Evolutionary conservation across 257 asterid genomes (phyloP), one percentile per base, ranked within the genome.

Genomic region (Capsicum rhomboideum): DNA sequence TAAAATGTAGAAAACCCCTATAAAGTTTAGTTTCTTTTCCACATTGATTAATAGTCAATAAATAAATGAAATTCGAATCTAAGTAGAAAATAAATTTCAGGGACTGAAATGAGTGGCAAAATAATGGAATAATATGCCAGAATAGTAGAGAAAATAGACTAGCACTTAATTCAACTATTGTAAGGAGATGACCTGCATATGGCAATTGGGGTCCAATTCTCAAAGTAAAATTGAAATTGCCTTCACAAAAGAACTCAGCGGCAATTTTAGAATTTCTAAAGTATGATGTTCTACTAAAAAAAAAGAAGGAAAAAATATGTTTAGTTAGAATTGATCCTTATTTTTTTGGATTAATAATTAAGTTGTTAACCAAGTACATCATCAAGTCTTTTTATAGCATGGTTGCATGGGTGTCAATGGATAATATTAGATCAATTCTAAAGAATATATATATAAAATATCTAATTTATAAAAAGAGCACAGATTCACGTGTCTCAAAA

Each of bases 101-200:
- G 91, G 91, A 91, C 87, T 81, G 94, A 87, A 87, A 89, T 89
- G 92, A 89, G 91, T 90, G 91, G 94, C 78, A 85, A 86, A n/a
- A n/a, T n/a, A n/a, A n/a, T n/a, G n/a, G n/a, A 54, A 89, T 1
- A 68, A 68, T 68, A 68, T 92, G 97, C 91, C 94, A 95, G 93
- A 86, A 89, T 82, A 72, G 85, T 68, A 87, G 85, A 83, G 59
- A 83, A 77, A 83, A 82, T 82, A 23, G 72, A 74, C 58, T 74
- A 74, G 40, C 40, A 74, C 37, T 74, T 31, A 31, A 31, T 31
- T 44, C 52, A 67, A 63, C 11, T 46, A 74, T 74, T 74, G 37
- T 64, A 64, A 64, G 14, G 72, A 64, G 72, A 64, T 29, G n/a
- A n/a, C n/a, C 44, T 16, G n/a, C 74, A 29, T 29, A 29, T 29